phyloP scores from a whole-genome alignment of 1,284 basidiomycete species.

The Gymnopus androsaceus region DNA sequence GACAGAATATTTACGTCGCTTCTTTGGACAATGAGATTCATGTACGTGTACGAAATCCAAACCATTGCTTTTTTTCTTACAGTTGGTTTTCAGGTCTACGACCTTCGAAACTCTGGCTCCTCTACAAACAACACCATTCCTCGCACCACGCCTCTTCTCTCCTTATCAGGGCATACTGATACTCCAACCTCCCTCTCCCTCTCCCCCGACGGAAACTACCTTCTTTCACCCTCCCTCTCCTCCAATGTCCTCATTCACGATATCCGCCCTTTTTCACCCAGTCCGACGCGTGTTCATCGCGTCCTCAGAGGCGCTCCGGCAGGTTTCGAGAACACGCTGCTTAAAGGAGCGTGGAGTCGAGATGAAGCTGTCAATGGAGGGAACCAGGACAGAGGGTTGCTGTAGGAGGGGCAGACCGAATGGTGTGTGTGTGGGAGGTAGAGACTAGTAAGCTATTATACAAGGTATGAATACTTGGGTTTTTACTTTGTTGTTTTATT shows the following conservation, averaged over 20 bases:
- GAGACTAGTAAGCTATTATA: conserved; percentile 83
- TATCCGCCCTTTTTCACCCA: conserved; percentile 86
- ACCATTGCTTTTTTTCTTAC: conserved; percentile 8
- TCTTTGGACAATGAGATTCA: conserved; percentile 94
- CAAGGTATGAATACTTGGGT: conserved; percentile 56
- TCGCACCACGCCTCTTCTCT: conserved; percentile 70
- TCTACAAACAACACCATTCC: conserved; percentile 85
- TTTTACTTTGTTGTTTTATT: conserved; percentile 27
- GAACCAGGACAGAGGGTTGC: conserved; percentile 62
- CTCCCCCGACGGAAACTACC: conserved; percentile 82
- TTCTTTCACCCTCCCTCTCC: conserved; percentile 87
- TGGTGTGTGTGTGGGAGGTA: conserved; percentile 93
- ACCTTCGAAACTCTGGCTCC: conserved; percentile 80
- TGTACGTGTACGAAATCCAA: conserved; percentile 47
- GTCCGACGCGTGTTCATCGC: conserved; percentile 78
- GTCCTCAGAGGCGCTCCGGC: conserved; percentile 83
- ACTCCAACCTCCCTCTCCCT: conserved; percentile 88
- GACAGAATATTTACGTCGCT: conserved; percentile 82
- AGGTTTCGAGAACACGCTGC: conserved; percentile 85
- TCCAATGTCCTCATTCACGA: conserved; percentile 88
- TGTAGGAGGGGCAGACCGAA: conserved; percentile 79
- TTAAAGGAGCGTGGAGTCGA: conserved; percentile 81
- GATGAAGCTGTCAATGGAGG: conserved; percentile 50
- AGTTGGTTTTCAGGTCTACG: conserved; percentile 66
- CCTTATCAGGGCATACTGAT: conserved; percentile 80